Conservation (phyloP, 257 asterid genomes). For the Solanum peruvianum region DNA sequence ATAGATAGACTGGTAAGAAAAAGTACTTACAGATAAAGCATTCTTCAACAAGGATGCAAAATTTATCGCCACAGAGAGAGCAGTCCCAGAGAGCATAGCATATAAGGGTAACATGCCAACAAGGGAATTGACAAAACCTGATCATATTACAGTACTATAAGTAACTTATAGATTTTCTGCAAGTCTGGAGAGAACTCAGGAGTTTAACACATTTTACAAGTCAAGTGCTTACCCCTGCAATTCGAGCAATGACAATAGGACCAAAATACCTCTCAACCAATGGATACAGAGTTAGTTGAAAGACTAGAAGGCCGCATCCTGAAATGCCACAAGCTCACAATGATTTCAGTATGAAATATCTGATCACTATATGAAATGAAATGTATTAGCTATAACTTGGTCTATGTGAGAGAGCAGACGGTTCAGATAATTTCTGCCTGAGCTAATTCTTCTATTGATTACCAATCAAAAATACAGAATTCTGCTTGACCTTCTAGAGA, state of each 20-base stretch:
- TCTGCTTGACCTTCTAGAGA: background rate
- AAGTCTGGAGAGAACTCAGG: background rate
- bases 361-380: background rate
- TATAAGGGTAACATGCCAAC: slow-evolving; percentile 58
- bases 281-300: slow-evolving; percentile 60
- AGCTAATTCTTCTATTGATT: background rate
- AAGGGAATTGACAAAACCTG: slow-evolving; percentile 60
- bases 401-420: background rate
- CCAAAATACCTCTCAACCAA: slow-evolving; percentile 47
- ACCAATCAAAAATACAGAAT: background rate
- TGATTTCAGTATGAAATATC: background rate
- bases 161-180: background rate
- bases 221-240: slow-evolving; percentile 46
- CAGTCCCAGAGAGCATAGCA: slow-evolving; percentile 46
- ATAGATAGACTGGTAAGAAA: background rate
- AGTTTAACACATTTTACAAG: background rate
- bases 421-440: background rate
- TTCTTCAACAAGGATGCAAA: slow-evolving; percentile 66
- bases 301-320: slow-evolving; percentile 67
- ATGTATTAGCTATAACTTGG: background rate
- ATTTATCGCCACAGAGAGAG: slow-evolving; percentile 39
- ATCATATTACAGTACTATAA: background rate
- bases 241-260: slow-evolving; percentile 47
- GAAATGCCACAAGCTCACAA: slow-evolving; percentile 3
- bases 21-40: slow-evolving; percentile 49